These are phyloP conservation scores for Phytomonas sp. DNA, from an alignment of 208 protist species.

Conservation along the genomic window DNA sequence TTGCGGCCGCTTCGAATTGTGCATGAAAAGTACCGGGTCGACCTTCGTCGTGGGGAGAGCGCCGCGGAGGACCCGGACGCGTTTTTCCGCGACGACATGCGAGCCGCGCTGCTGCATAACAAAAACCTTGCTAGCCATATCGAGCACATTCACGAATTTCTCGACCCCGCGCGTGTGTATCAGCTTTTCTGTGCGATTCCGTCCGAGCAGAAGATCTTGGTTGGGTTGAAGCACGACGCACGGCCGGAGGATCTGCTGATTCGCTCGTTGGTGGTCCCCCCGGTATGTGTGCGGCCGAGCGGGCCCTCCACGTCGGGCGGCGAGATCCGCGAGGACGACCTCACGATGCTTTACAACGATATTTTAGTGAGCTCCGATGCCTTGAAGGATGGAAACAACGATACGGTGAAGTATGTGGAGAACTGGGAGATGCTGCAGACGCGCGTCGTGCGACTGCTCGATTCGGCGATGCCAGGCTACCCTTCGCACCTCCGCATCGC, in stretches of 20 bases:
- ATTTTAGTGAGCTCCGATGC: slow-evolving; percentile 84
- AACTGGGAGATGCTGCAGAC: slow-evolving; percentile 97
- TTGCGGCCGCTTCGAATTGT: slow-evolving; percentile 74
- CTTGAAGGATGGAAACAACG: slow-evolving; percentile 67
- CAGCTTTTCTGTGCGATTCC: slow-evolving; percentile 91
- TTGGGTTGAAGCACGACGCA: slow-evolving; percentile 86
- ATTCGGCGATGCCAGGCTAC: slow-evolving; percentile 80
- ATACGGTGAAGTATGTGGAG: slow-evolving; percentile 74
- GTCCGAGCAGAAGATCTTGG: slow-evolving; percentile 86
- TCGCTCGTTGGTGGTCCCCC: slow-evolving; percentile 93
- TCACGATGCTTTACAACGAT: slow-evolving; percentile 95
- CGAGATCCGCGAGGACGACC: slow-evolving; percentile 96
- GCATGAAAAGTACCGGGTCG: slow-evolving; percentile 77
- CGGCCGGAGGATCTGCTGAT: slow-evolving; percentile 92
- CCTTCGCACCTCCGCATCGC: slow-evolving; percentile 33
- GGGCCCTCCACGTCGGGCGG: slow-evolving; percentile 47
- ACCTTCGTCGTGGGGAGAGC: slow-evolving; percentile 55
- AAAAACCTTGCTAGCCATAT: slow-evolving; percentile 36
- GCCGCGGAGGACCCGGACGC: slow-evolving; percentile 29
- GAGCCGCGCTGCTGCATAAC: slow-evolving; percentile 47
- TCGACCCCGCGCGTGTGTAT: slow-evolving; percentile 89
- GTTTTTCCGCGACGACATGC: slow-evolving; percentile 34
- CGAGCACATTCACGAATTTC: slow-evolving; percentile 84
- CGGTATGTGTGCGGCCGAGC: slow-evolving; percentile 95
- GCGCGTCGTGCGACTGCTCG: slow-evolving; percentile 76